Evolutionary conservation across 371 early-diverging fungal genomes (phyloP).

Genomic region (Blakeslea trispora): DNA sequence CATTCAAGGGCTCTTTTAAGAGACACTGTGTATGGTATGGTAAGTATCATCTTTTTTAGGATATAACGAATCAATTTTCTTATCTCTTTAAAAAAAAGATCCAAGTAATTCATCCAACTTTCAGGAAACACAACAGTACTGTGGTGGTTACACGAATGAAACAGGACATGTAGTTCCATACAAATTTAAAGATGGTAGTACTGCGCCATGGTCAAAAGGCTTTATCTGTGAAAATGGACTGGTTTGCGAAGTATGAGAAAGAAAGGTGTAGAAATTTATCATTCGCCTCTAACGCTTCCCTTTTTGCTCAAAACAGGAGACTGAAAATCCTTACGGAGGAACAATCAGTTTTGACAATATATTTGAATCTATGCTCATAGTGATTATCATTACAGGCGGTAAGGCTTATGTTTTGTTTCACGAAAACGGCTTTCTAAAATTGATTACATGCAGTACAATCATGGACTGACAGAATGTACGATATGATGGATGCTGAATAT

Average conservation of each 20-base stretch:
- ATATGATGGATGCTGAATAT: constrained; percentile 69
- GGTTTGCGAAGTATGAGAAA: constrained; percentile 50
- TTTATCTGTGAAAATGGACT: constrained; percentile 57
- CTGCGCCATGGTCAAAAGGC: constrained; percentile 54
- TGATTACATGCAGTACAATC: constrained; percentile 52
- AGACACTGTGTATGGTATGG: constrained; percentile 63
- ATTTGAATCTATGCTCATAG: constrained; percentile 59
- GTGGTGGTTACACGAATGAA: constrained; percentile 48
- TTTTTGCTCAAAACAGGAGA: constrained; percentile 33
- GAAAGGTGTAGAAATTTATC: too few relatives aligned
- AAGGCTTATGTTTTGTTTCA: constrained; percentile 7
- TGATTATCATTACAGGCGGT: constrained; percentile 55
- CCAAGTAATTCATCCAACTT: constrained; percentile 31
- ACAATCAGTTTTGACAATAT: constrained; percentile 66
- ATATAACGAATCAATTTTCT: too few relatives aligned
- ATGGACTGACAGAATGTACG: constrained; percentile 75
- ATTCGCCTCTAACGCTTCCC: too few relatives aligned
- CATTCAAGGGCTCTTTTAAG: constrained; percentile 66
- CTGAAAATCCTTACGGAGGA: constrained; percentile 50
- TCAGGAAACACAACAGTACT: constrained; percentile 45
- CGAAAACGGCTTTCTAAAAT: not conserved
- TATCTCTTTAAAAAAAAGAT: too few relatives aligned
- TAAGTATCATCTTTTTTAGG: constrained; percentile 15
- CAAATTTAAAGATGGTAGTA: constrained; percentile 18
- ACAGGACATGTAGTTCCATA: constrained; percentile 27